These are phyloP conservation scores for Daldinia eschscholtzii DNA, from an alignment of 2,329 filamentous ascomycete species.

Conservation along the genomic window DNA sequence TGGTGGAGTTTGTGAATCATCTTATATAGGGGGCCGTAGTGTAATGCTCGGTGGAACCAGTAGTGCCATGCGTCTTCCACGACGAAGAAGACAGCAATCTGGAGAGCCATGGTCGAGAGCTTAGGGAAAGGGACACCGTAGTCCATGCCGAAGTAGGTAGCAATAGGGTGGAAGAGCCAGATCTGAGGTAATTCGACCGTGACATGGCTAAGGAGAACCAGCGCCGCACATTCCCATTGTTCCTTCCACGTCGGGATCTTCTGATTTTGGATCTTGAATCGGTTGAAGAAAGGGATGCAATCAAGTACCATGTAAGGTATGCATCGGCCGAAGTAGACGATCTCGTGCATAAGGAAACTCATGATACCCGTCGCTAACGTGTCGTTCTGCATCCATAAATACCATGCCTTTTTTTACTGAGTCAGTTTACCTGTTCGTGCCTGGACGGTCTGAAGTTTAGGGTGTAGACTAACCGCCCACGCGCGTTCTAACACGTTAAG, in stretches of 20 bases:
- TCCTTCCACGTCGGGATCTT: slow-evolving; percentile 94
- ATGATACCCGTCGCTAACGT: slow-evolving; percentile 95
- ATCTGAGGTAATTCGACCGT: slow-evolving; percentile 98
- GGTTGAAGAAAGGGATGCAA: slow-evolving; percentile 85
- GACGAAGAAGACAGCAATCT: slow-evolving; percentile 94
- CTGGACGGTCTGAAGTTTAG: slow-evolving; percentile 22
- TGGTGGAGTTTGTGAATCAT: slow-evolving; percentile 99
- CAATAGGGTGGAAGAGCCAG: slow-evolving; percentile 98
- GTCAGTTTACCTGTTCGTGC: slow-evolving; percentile 31
- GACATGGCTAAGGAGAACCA: slow-evolving; percentile 95
- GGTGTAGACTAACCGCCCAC: slow-evolving; percentile 76
- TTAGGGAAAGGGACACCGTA: slow-evolving; percentile 92
- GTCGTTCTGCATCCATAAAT: slow-evolving; percentile 98
- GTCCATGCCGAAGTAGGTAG: slow-evolving; percentile 89
- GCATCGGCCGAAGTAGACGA: slow-evolving; percentile 92
- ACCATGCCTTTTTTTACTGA: slow-evolving; percentile 75
- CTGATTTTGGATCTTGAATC: slow-evolving; percentile 92
- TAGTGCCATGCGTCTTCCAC: slow-evolving; percentile 99
- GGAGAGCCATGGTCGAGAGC: slow-evolving; percentile 85
- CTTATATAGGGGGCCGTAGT: slow-evolving; percentile 96
- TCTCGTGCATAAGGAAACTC: slow-evolving; percentile 95
- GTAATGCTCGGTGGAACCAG: slow-evolving; percentile 92
- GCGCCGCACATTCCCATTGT: slow-evolving; percentile 92
- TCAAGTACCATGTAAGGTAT: slow-evolving; percentile 96
- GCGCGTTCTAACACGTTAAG: slow-evolving; percentile 89